Base-by-base conservation (phyloP, 371 early-diverging fungal species). In the Nosema muscidifuracis region DNA sequence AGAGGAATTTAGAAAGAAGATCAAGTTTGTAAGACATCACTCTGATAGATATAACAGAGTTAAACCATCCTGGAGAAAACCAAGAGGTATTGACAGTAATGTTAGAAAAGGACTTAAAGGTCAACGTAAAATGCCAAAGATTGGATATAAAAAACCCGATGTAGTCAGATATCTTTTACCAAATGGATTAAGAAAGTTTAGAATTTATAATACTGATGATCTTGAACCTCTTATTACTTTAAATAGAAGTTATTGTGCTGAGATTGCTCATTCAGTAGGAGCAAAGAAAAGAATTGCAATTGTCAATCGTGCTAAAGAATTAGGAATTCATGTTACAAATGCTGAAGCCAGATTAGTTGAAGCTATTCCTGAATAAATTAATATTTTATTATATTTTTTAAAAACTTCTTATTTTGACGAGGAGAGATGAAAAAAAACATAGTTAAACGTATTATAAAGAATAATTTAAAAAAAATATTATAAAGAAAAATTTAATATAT, bases 71-170 rank as follows among this genome's bases (percentile, higher is more conserved):
- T 99, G 99, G 99, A 90, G 99, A 86, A 93, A 92, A 87, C 99
- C 99, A 85, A 91, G 90, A 87, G 99, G 99, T 93, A 97, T 99
- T 86, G 99, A 99, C 85, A 92, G 90, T 88, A 87, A 91, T 81
- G 94, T 96, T 81, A 91, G 99, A 81, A 89, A 94, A 83, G 89
- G 94, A 77, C 92, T 95, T 89, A 91, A 90, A 87, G 99, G 99
- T 78, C 87, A 89, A 77, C 89, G 92, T 77, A 87, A 90, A 82
- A 95, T 97, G 94, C 98, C 99, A 86, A 92, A 92, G 87, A 96
- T 95, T 77, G 96, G 99, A 47, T 84, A 74, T 62, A 77, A 75
- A 53, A 81, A 64, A 22, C 92, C 91, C 89, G 88, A 89, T 85
- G 87, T 89, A 81, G 92, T 95, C 83, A 92, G 92, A 77, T 89